Base-by-base conservation (phyloP, 2,329 filamentous ascomycete genomes). In the Scedosporium dehoogii region DNA sequence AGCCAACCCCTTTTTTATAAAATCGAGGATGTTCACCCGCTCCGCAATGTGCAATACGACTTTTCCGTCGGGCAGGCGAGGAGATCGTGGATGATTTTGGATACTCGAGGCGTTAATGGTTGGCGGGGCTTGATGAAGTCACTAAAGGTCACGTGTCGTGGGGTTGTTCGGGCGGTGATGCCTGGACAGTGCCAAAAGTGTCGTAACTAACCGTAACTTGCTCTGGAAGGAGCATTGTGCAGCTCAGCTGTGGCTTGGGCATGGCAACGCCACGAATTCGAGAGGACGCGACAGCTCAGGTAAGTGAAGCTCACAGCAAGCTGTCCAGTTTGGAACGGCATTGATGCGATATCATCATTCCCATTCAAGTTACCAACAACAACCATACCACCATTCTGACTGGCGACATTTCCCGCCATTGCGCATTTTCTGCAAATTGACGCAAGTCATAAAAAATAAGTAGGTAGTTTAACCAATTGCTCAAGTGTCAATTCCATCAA, bases 141-240 rank as follows among this genome's bases (percentile, higher is more conserved):
- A 65, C 60, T 41, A 38, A 10, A 41, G 33, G 64, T 65, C 64
- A 65, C 64, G 64, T 65, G 64, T 48, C 23, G 58, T 38, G 14
- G 53, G 55, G 42, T 60, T 63, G 42, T 46, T 18, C 16, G 4
- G 4, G 16, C 42, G 42, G 42, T 9, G 16, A 18, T 46, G 42
- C 42, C 16, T 5, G 42, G 5, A 46, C 42, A 46, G 42, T 46
- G 42, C 9, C 4, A n/a, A 46, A 46, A 46, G 7, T 6, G n/a
- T n/a, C n/a, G n/a, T n/a, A n/a, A n/a, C n/a, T n/a, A 4, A 9
- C 4, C 6, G 12, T 46, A 16, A 18, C 18, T 16, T 16, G 2
- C 42, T 16, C 18, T 16, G 18, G 16, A 63, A 21, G 55, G 56
- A 48, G 55, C 29, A 33, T 44, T 46, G 46, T 29, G 58, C 21